A percentile compares a stretch with the other conserved stretches of the same genome.
Evolutionary conservation across 2,329 filamentous ascomycete genomes (phyloP).

Genomic region (Alternaria sp.): DNA sequence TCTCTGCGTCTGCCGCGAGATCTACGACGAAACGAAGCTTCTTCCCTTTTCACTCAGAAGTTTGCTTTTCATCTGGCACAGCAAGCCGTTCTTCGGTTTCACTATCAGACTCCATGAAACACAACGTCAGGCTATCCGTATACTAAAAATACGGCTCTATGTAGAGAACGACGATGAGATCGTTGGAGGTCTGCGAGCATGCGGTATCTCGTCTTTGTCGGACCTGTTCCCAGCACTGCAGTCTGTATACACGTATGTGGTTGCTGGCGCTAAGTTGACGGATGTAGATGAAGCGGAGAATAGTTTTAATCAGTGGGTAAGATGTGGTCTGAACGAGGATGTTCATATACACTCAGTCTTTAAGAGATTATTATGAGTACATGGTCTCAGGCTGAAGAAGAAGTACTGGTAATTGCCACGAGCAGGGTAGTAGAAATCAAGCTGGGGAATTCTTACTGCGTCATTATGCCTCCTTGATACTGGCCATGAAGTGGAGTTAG

Average conservation of each 20-base stretch:
- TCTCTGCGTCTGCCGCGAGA: slow-evolving; percentile 19
- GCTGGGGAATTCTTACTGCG: too few relatives aligned
- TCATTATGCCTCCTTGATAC: not conserved
- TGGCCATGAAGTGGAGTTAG: not conserved
- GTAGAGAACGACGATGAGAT: not conserved
- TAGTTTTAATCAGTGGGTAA: not conserved
- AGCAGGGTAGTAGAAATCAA: not conserved
- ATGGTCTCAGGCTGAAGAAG: not conserved
- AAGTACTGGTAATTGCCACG: not conserved
- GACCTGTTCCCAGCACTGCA: not conserved
- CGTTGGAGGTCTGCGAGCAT: not conserved
- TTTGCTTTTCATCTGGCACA: not conserved
- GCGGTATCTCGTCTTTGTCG: not conserved
- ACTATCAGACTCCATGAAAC: not conserved
- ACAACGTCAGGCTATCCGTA: not conserved
- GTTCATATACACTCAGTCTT: not conserved
- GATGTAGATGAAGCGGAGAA: not conserved
- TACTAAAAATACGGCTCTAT: not conserved
- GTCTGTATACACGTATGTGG: not conserved
- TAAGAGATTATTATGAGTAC: too few relatives aligned
- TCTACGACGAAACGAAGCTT: slow-evolving; percentile 16
- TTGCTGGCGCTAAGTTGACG: not conserved
- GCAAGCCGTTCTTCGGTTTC: not conserved
- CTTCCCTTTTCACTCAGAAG: slow-evolving; percentile 12
- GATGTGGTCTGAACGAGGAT: not conserved